Percentiles rank a stretch among this genome's conserved stretches.
Conservation (phyloP, 2,329 filamentous ascomycete species). For the Plenodomus biglobosus region DNA sequence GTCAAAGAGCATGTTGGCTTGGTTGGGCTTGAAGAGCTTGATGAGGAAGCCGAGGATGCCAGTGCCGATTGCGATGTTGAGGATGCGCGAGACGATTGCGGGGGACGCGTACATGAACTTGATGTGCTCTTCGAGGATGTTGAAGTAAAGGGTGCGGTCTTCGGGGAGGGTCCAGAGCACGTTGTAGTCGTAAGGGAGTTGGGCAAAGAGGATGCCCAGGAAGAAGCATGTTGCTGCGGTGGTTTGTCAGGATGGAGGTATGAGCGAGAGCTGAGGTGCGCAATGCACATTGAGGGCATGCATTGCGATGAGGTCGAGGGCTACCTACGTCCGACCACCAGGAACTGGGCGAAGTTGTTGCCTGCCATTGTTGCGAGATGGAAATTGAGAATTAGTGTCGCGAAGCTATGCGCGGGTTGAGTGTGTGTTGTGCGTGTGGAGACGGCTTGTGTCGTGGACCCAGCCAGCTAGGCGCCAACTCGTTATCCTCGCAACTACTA, state of each 20-base stretch:
- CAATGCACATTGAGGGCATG: not conserved
- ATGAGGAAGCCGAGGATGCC: constrained; percentile 85
- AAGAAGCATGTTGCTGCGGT: constrained; percentile 78
- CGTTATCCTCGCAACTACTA: constrained; percentile 23
- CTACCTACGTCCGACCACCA: constrained; percentile 89
- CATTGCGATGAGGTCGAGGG: constrained; percentile 10
- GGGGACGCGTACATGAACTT: constrained; percentile 89
- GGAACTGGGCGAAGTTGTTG: constrained; percentile 85
- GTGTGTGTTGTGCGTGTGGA: constrained; percentile 3
- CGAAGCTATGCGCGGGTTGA: constrained; percentile 9
- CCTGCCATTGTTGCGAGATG: constrained; percentile 30
- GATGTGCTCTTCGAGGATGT: constrained; percentile 85
- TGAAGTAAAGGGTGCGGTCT: constrained; percentile 69
- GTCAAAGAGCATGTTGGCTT: constrained; percentile 95
- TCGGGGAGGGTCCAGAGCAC: constrained; percentile 75
- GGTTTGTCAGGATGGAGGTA: constrained; percentile 10
- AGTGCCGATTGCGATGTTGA: constrained; percentile 88
- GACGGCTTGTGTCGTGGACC: constrained; percentile 16
- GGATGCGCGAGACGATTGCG: constrained; percentile 86
- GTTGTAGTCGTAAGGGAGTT: constrained; percentile 93
- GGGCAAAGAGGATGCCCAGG: constrained; percentile 94
- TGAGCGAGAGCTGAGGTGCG: not conserved
- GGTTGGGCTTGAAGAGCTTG: constrained; percentile 91
- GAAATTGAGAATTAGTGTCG: constrained; percentile 1
- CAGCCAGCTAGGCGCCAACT: constrained; percentile 16